A percentile compares a stretch with the other conserved stretches of the same genome.
Conservation (phyloP, 2,329 filamentous ascomycete genomes). For the Cladobotryum protrusum region DNA sequence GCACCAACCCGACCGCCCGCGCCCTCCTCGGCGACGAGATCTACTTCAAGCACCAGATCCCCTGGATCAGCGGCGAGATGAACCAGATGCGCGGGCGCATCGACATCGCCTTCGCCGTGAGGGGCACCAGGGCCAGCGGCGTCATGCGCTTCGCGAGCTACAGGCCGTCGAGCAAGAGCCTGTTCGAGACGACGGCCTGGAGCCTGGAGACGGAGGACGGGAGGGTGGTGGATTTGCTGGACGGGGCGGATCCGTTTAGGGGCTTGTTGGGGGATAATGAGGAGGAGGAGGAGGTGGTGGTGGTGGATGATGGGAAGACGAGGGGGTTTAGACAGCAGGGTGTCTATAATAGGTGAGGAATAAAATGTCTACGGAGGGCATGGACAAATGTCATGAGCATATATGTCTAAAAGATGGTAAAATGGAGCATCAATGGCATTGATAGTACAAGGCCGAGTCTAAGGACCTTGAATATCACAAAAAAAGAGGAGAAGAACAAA, state of each 20-base stretch:
- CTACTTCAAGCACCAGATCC: conserved; percentile 71
- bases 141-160: conserved; percentile 76
- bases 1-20: conserved; percentile 69
- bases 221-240: conserved; percentile 63
- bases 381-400: no score
- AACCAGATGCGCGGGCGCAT: conserved; percentile 91
- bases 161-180: conserved; percentile 52
- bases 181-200: conserved; percentile 89
- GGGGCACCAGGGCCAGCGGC: conserved; percentile 64
- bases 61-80: conserved; percentile 81
- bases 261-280: conserved; percentile 40
- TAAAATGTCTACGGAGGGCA: background rate
- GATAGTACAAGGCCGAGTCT: no score
- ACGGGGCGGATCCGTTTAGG: conserved; percentile 63
- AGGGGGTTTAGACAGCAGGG: conserved; percentile 49
- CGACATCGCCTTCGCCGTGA: conserved; percentile 80
- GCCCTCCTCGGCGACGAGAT: conserved; percentile 79
- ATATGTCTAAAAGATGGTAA: no score
- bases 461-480: background rate
- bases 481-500: conserved; percentile 6
- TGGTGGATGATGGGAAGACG: conserved; percentile 31
- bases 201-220: conserved; percentile 65
- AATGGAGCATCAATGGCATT: background rate
- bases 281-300: conserved; percentile 27
- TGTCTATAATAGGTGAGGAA: conserved; percentile 26